phyloP scores from a whole-genome alignment of 2,329 filamentous ascomycete species.

The Bipolaris oryzae region DNA sequence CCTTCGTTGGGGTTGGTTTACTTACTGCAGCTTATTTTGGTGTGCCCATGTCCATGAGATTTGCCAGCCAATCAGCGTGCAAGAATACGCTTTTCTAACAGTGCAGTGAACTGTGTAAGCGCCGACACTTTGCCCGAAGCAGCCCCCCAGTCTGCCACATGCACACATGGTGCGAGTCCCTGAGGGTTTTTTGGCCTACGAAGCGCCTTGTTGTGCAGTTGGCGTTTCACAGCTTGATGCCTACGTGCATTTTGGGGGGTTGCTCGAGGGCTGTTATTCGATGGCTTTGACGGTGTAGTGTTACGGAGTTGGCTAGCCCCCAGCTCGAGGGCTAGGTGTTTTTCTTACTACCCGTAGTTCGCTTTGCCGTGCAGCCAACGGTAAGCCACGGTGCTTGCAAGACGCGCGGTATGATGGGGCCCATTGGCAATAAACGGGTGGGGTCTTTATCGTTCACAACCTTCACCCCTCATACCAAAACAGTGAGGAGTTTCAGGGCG shows the following conservation, averaged over 20 bases:
- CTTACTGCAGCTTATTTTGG: background rate
- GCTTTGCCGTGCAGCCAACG: slow-evolving; percentile 4
- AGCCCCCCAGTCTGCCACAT: slow-evolving; percentile 4
- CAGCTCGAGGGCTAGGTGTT: slow-evolving; percentile 8
- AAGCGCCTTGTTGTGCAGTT: slow-evolving; percentile 36
- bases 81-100: background rate
- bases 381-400: slow-evolving; percentile 18
- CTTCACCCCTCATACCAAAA: background rate
- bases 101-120: slow-evolving; percentile 26
- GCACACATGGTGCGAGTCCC: slow-evolving; percentile 17
- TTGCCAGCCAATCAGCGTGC: slow-evolving; percentile 20
- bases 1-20: slow-evolving; percentile 4
- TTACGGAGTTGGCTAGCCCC: background rate
- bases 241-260: slow-evolving; percentile 24
- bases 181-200: slow-evolving; percentile 4
- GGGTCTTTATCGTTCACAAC: background rate
- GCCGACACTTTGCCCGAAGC: slow-evolving; percentile 37
- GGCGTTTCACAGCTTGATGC: slow-evolving; percentile 30
- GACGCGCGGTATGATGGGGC: slow-evolving; percentile 9
- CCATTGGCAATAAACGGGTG: slow-evolving; percentile 8
- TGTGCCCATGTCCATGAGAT: slow-evolving; percentile 3
- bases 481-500: background rate
- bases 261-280: slow-evolving; percentile 23
- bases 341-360: background rate
- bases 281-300: background rate